Conservation (phyloP, 805 yeast genomes). For the Saccharomycopsis sp. region DNA sequence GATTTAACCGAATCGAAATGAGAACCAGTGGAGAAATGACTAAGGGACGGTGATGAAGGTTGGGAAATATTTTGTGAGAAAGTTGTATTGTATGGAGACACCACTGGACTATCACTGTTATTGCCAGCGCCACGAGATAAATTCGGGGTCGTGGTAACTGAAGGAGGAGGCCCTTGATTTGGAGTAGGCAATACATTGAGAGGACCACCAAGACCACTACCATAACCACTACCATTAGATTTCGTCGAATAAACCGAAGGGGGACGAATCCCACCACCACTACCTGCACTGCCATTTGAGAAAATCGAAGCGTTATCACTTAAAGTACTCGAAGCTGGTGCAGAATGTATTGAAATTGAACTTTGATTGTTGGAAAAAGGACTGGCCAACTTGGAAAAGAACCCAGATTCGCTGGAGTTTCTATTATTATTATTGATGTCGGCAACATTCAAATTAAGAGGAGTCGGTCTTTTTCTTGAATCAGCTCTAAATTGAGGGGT, state of each 20-base stretch:
- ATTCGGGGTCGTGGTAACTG: too few relatives aligned
- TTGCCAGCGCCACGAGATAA: too few relatives aligned
- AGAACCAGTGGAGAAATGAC: constrained; percentile 12
- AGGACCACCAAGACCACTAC: background rate
- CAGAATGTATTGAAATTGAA: constrained; percentile 5
- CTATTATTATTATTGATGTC: background rate
- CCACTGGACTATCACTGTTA: constrained; percentile 7
- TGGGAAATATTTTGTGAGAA: constrained; percentile 12
- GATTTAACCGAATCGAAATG: constrained; percentile 20
- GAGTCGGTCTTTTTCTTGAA: constrained; percentile 12
- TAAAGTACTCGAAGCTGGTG: constrained; percentile 1
- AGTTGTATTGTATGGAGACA: constrained; percentile 15
- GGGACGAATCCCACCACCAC: too few relatives aligned
- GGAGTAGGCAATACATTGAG: background rate
- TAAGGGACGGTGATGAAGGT: constrained; percentile 18
- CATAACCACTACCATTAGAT: background rate
- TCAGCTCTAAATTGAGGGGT: constrained; percentile 16
- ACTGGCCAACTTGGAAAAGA: constrained; percentile 8
- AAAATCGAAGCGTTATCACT: background rate
- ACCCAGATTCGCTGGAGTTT: background rate
- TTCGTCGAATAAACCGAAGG: constrained; percentile 1
- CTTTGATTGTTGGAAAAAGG: constrained; percentile 14
- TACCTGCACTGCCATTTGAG: background rate
- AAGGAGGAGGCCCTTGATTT: background rate
- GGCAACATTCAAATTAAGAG: constrained; percentile 3